Evolutionary conservation across 495 filamentous ascomycete genomes (phyloP), one percentile per base, ranked within the genome.

Genomic region (Glarea lozoyensis): DNA sequence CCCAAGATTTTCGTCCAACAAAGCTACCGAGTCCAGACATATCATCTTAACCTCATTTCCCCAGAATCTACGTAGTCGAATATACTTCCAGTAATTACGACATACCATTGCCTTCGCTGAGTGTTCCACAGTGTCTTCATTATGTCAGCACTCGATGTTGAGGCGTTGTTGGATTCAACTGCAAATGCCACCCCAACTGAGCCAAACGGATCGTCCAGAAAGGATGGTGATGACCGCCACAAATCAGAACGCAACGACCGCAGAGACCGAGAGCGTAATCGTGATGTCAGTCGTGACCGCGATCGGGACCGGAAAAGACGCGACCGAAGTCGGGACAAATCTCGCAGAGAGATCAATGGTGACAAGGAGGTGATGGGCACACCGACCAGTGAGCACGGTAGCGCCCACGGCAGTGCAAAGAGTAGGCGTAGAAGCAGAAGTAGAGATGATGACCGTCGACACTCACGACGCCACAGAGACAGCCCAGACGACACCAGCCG

Each of bases 111-210:
- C n/a, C n/a, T n/a, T n/a, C n/a, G n/a, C n/a, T n/a, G n/a, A n/a
- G n/a, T n/a, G n/a, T n/a, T n/a, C 19, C 22, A 40, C 7, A n/a
- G n/a, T 29, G n/a, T 29, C 32, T 9, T 16, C 48, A 67, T 55
- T 37, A 95, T 95, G 88, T 90, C 88, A 60, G 82, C 82, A 65
- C 73, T 93, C 58, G 86, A 94, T 61, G 86, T 94, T 54, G 88
- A 95, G 75, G 88, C 88, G 55, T 80, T 95, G 47, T 76, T 95
- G 55, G 89, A 94, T 67, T 86, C 85, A 24, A 88, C 88, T 52
- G 88, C 88, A 30, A 80, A 74, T 51, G 67, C 65, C 25, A 49
- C 63, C 10, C 67, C 71, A 35, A 52, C 56, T 40, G 77, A 78
- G 50, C 66, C 76, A 31, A 60, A 72, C 35, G 57, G 65, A 42